Base-by-base conservation (phyloP, 768 basidiomycete genomes). In the Lactarius psammicola region DNA sequence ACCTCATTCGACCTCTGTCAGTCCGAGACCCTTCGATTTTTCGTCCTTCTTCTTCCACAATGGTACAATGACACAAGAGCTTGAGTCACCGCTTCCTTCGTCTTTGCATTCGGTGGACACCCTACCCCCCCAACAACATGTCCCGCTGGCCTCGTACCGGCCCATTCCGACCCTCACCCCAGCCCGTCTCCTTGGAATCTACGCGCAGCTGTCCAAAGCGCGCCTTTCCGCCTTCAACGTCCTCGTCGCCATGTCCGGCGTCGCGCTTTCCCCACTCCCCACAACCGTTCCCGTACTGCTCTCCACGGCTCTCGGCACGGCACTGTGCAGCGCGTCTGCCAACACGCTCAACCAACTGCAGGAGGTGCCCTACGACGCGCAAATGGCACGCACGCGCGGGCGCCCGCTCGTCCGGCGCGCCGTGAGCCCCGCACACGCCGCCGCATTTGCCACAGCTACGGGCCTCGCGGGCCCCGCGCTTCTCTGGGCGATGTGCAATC, bases 291-390 rank as follows among this genome's bases (percentile, higher is more conserved):
- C 94, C 1, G 84, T 94, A 17, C 82, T 99, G 11, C 81, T 98
- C 4, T 86, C 90, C 18, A 92, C 95, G 0, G 94, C 95, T 0
- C 73, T 90, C 31, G 97, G 97, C 46, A 98, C 95, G 0, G 86
- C 89, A 0, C 82, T 99, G 51, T 97, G 95, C 74, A 89, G 90
- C 6, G 93, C 94, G 3, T 92, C 95, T 0, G 97, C 97, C 33
- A 98, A 98, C 74, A 84, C 96, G 2, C 81, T 97, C 71, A 99
- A 99, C 77, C 94, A 99, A 75, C 79, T 98, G 3, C 89, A 95
- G 72, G 97, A 99, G 77, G 81, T 92, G 8, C 97, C 97, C 0
- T 92, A 94, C 69, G 97, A 99, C 72, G 95, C 97, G 0, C 97
- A 99, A 74, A 98, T 98, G 89, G 82, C 87, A 0, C 85, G 97